Evolutionary conservation across 257 asterid species (phyloP), one percentile per base, ranked within the genome.

Genomic region (Solanum boliviense): DNA sequence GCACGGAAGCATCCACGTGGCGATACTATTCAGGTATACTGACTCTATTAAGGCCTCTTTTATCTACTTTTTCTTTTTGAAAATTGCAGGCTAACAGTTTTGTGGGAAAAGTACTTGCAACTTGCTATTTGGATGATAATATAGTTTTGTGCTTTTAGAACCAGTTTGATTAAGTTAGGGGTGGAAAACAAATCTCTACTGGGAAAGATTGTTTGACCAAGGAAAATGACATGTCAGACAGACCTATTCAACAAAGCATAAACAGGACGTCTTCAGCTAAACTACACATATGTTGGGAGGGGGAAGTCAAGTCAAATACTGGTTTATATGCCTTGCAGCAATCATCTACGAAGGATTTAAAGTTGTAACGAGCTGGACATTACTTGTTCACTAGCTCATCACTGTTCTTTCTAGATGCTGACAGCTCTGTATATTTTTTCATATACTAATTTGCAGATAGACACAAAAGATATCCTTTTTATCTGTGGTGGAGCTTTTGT

Each of bases 401-500:
- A 48, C 70, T 82, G 31, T 29, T 82, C 31, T 82, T 31, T 82
- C 44, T 11, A 10, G 85, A 48, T 29, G 44, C 70, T 48, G 12
- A 82, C 12, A 16, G 85, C 5, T 44, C 16, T 81, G 5, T 18
- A 48, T 48, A 82, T 10, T 82, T 46, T 46, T 16, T 18, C 70
- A 18, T 82, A 18, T 18, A 29, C 70, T 82, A 46, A 29, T 79
- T 92, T 88, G 87, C 95, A 95, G 99, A 91, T 96, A 27, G 94
- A 96, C 90, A 94, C 99, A 73, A 96, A 94, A 90, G 89, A 94
- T 84, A 93, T 95, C 91, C 97, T 95, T 87, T 96, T 96, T 85
- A 94, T 96, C 73, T 96, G 99, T 78, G 98, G 99, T 88, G 99
- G 99, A 91, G 98, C 98, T 88, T 95, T 96, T 91, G 90, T 93